Conservation (phyloP, 495 filamentous ascomycete genomes). For the Gamarada debralockiae region DNA sequence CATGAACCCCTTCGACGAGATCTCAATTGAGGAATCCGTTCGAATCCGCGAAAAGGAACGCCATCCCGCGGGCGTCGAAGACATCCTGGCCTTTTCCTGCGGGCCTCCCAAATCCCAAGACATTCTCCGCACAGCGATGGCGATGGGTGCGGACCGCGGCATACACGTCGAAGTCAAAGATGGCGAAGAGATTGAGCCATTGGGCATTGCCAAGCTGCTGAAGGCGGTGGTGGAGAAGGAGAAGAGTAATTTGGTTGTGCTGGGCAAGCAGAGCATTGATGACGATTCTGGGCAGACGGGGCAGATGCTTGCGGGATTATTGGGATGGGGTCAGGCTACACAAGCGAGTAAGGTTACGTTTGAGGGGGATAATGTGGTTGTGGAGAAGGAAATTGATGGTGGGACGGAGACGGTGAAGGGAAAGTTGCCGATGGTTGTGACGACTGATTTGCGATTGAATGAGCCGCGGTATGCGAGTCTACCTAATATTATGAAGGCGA, state of each 20-base stretch:
- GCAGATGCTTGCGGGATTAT: slow-evolving; percentile 91
- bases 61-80: slow-evolving; percentile 61
- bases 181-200: slow-evolving; percentile 69
- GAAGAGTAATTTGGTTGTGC: slow-evolving; percentile 83
- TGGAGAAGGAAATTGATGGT: slow-evolving; percentile 91
- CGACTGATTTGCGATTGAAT: slow-evolving; percentile 91
- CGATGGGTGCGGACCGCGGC: slow-evolving; percentile 91
- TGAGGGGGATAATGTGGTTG: slow-evolving; percentile 55
- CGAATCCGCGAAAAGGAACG: slow-evolving; percentile 79
- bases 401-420: slow-evolving; percentile 85
- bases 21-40: slow-evolving; percentile 93
- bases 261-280: slow-evolving; percentile 98
- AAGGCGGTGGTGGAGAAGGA: slow-evolving; percentile 71
- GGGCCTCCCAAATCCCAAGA: slow-evolving; percentile 85
- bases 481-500: slow-evolving; percentile 99
- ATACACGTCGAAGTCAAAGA: slow-evolving; percentile 79
- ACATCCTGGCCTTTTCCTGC: slow-evolving; percentile 85
- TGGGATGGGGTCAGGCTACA: slow-evolving; percentile 92
- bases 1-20: slow-evolving; percentile 99
- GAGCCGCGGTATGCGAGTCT: slow-evolving; percentile 92
- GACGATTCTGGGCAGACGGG: slow-evolving; percentile 95
- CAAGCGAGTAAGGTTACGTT: slow-evolving; percentile 83
- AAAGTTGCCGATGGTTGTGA: slow-evolving; percentile 85
- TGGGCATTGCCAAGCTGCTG: slow-evolving; percentile 87
- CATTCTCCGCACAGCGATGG: slow-evolving; percentile 91